These are phyloP conservation scores for Pichia sp. DNA, from an alignment of 1,139 yeast genomes.

Conservation along the genomic window DNA sequence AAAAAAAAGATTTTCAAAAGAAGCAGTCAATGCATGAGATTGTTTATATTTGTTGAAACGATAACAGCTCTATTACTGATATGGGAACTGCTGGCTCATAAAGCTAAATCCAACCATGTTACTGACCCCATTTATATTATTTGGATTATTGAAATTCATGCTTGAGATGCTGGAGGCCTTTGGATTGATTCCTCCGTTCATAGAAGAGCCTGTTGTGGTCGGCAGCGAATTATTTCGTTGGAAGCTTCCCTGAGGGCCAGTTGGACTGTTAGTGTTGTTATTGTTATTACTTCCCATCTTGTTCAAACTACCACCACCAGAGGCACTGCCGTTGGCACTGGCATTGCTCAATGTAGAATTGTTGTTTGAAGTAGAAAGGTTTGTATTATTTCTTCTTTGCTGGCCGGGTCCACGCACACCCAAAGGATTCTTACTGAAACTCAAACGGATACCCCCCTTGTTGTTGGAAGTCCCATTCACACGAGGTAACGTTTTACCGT, in stretches of 20 bases:
- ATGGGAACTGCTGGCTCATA: slow-evolving; percentile 10
- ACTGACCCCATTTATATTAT: background rate
- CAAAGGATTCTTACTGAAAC: slow-evolving; percentile 91
- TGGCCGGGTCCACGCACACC: slow-evolving; percentile 76
- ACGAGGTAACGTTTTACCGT: slow-evolving; percentile 78
- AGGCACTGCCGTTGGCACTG: background rate
- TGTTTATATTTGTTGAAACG: background rate
- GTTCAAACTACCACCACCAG: background rate
- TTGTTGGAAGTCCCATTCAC: slow-evolving; percentile 43
- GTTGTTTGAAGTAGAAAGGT: background rate
- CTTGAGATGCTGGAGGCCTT: background rate
- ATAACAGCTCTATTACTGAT: background rate
- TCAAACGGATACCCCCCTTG: slow-evolving; percentile 90
- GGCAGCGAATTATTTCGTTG: slow-evolving; percentile 2
- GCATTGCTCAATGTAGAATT: background rate
- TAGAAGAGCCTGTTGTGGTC: background rate
- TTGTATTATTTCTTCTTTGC: slow-evolving; percentile 23
- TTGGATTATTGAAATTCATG: background rate
- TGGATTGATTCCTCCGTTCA: background rate
- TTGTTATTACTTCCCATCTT: background rate
- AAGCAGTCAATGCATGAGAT: background rate
- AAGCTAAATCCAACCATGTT: slow-evolving; percentile 6
- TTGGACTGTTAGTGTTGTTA: background rate
- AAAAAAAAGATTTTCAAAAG: background rate
- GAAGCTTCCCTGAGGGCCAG: background rate